Conservation (phyloP, 2,329 filamentous ascomycete species). For the Cylindrodendrum hubeiense region DNA sequence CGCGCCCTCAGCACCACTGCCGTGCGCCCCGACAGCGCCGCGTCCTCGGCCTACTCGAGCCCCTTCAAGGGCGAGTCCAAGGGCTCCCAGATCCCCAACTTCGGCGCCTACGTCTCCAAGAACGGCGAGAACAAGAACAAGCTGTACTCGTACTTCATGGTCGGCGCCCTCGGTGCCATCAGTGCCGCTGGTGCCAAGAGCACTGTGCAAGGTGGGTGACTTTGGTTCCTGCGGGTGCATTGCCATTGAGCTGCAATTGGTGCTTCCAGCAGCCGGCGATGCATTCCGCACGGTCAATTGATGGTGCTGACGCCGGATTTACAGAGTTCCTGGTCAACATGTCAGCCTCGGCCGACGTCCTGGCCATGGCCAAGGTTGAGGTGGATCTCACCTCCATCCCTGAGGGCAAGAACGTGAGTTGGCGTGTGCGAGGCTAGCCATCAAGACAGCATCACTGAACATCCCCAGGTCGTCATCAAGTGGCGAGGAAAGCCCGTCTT, state of each 20-base stretch:
- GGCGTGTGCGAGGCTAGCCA: slow-evolving; percentile 13
- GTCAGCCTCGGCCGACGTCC: slow-evolving; percentile 97
- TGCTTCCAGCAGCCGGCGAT: slow-evolving; percentile 19
- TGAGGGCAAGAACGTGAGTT: slow-evolving; percentile 97
- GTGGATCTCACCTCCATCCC: slow-evolving; percentile 92
- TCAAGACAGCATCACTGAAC: slow-evolving; percentile 17
- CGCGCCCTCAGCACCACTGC: slow-evolving; percentile 70
- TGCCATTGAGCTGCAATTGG: slow-evolving; percentile 49
- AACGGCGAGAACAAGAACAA: slow-evolving; percentile 78
- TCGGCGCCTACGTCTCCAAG: slow-evolving; percentile 86
- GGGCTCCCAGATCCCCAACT: slow-evolving; percentile 84
- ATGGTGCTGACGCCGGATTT: slow-evolving; percentile 44
- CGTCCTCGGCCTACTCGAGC: slow-evolving; percentile 67
- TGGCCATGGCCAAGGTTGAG: slow-evolving; percentile 99
- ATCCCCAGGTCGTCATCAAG: slow-evolving; percentile 91
- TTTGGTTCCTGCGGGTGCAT: slow-evolving; percentile 14
- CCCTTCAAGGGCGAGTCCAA: slow-evolving; percentile 72
- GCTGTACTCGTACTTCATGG: slow-evolving; percentile 98
- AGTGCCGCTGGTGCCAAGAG: slow-evolving; percentile 95
- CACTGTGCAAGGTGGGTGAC: slow-evolving; percentile 90
- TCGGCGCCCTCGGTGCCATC: slow-evolving; percentile 92
- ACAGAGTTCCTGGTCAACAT: slow-evolving; percentile 99
- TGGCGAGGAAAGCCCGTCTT: slow-evolving; percentile 99
- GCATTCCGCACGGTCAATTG: slow-evolving; percentile 36
- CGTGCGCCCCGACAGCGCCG: slow-evolving; percentile 61